Percentiles rank a stretch among this genome's conserved stretches.
These are phyloP conservation scores for Helotiales sp. DNA, from an alignment of 2,329 filamentous ascomycete genomes.

Conservation along the genomic window DNA sequence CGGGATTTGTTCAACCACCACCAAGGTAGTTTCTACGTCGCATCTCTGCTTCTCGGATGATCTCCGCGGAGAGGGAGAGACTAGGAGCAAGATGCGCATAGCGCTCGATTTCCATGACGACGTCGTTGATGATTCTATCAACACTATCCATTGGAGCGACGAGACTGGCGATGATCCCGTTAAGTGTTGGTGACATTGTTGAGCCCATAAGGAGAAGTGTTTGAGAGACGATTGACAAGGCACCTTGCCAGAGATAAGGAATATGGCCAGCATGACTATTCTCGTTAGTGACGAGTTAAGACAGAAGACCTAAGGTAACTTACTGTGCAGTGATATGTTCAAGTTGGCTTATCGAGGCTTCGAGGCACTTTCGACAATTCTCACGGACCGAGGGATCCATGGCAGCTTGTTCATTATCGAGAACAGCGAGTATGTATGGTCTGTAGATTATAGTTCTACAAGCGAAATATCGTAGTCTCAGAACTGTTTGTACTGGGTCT, in stretches of 20 bases:
- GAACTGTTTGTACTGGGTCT: slow-evolving; percentile 76
- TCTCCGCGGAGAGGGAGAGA: slow-evolving; percentile 73
- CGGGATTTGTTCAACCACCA: slow-evolving; percentile 29
- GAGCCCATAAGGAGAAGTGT: slow-evolving; percentile 82
- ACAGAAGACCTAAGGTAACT: slow-evolving; percentile 36
- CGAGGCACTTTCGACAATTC: slow-evolving; percentile 78
- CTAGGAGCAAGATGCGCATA: slow-evolving; percentile 77
- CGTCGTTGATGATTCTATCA: slow-evolving; percentile 75
- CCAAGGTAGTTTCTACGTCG: slow-evolving; percentile 62
- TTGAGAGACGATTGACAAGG: slow-evolving; percentile 80
- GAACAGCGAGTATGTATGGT: slow-evolving; percentile 76
- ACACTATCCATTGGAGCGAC: slow-evolving; percentile 60
- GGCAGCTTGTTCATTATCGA: slow-evolving; percentile 74
- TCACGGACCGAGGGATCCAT: slow-evolving; percentile 73
- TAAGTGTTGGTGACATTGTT: slow-evolving; percentile 74
- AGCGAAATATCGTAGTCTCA: slow-evolving; percentile 78
- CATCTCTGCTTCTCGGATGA: slow-evolving; percentile 76
- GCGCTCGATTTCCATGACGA: slow-evolving; percentile 73
- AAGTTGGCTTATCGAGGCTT: slow-evolving; percentile 76
- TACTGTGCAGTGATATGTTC: slow-evolving; percentile 78
- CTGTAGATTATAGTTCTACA: slow-evolving; percentile 86
- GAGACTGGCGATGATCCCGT: slow-evolving; percentile 59
- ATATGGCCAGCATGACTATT: slow-evolving; percentile 75
- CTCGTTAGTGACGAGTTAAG: background rate
- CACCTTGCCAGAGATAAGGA: slow-evolving; percentile 84